Base-by-base conservation (phyloP, 2,329 filamentous ascomycete genomes). In the Zalaria sp. region DNA sequence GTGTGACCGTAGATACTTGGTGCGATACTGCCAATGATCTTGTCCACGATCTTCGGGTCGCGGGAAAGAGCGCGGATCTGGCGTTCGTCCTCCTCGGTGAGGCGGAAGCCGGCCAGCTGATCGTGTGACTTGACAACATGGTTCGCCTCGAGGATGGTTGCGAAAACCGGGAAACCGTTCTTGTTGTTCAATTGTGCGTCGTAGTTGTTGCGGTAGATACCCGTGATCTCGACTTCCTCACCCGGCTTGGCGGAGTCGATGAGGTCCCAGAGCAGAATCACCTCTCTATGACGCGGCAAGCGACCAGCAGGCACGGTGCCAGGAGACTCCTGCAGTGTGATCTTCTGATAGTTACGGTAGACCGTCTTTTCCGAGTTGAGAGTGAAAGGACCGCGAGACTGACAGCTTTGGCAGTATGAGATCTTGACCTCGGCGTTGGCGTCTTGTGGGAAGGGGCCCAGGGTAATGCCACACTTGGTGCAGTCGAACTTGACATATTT, bases 401-500 rank as follows among this genome's bases (percentile, higher is more conserved):
- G 89, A 64, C 91, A 98, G 59, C 84, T 91, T 58, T 95, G 89
- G 59, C 91, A 98, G 68, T 84, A 98, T 0, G 83, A 85, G 52
- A 98, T 85, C 65, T 89, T 94, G 57, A 98, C 88, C 62, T 98
- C 91, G 35, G 88, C 80, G 47, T 91, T 93, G 35, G 89, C 91
- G 65, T 98, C 91, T 56, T 98, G 91, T 57, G 94, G 89, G 68
- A 95, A 98, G 11, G 91, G 91, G 1, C 91, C 91, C 3, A 98
- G 74, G 0, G 87, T 94, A 37, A 84, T 75, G 46, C 85, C 84
- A 55, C 91, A 98, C 65, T 95, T 98, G 44, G 72, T 78, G 65
- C 91, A 98, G 65, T 95, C 85, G 57, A 98, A 96, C 65, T 95
- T 94, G 66, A 98, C 85, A 61, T 96, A 95, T 62, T 96, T 96